phyloP scores from a whole-genome alignment of 1,139 yeast genomes.

The Protomyces pachydermus region DNA sequence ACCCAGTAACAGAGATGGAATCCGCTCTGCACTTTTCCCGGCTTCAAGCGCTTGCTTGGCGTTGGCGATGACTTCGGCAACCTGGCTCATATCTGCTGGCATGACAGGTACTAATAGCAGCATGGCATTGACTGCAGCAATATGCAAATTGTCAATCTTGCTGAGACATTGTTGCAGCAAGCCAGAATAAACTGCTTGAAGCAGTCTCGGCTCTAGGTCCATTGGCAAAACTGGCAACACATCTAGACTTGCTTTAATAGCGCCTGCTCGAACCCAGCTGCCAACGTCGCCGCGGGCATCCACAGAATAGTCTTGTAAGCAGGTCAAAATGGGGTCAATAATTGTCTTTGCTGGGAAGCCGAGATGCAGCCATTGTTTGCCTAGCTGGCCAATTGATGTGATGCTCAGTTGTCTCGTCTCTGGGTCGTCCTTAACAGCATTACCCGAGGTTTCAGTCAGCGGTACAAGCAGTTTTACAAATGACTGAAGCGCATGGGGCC shows the following conservation, averaged over 20 bases:
- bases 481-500: not conserved
- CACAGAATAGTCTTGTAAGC: slow-evolving; percentile 40
- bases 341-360: not conserved
- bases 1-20: not conserved
- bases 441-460: not conserved
- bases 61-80: too few relatives aligned
- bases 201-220: slow-evolving; percentile 31
- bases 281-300: slow-evolving; percentile 52
- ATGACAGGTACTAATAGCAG: not conserved
- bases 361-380: not conserved
- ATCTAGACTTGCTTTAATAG: slow-evolving; percentile 44
- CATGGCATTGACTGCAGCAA: not conserved
- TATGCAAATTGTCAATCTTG: slow-evolving; percentile 22
- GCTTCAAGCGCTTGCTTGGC: not conserved
- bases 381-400: not conserved
- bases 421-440: slow-evolving; percentile 4
- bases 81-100: not conserved
- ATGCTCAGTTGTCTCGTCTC: not conserved
- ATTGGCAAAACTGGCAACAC: slow-evolving; percentile 35
- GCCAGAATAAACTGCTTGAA: not conserved
- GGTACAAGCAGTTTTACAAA: not conserved
- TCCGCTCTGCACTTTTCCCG: not conserved
- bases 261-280: slow-evolving; percentile 56
- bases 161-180: slow-evolving; percentile 24
- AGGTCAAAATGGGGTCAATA: slow-evolving; percentile 31